A percentile compares a stretch with the other conserved stretches of the same genome.
phyloP scores from a whole-genome alignment of 495 filamentous ascomycete species.

The Lasiosphaeria ovina region DNA sequence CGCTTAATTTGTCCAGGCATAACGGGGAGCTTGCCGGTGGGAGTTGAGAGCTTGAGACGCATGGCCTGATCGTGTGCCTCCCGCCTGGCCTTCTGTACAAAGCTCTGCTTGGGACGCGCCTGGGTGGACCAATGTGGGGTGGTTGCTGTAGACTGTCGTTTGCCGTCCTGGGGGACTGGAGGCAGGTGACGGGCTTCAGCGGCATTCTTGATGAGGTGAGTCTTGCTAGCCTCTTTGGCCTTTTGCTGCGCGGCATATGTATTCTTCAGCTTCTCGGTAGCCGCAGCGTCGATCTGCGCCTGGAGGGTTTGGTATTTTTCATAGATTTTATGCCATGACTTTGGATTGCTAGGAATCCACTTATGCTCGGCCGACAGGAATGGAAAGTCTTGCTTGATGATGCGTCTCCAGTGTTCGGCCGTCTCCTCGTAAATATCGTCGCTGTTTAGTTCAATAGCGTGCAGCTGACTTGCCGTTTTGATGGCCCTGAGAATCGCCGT shows the following conservation, averaged over 20 bases:
- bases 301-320: constrained; percentile 39
- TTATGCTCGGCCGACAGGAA: constrained; percentile 20
- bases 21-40: constrained; percentile 23
- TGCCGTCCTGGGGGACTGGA: constrained; percentile 9
- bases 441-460: constrained; percentile 31
- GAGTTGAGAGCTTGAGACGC: constrained; percentile 25
- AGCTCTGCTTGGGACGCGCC: constrained; percentile 14
- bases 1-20: constrained; percentile 29
- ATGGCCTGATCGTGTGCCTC: constrained; percentile 13
- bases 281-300: constrained; percentile 49
- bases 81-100: constrained; percentile 18
- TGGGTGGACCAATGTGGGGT: constrained; percentile 5
- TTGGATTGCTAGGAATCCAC: constrained; percentile 32
- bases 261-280: constrained; percentile 41
- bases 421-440: constrained; percentile 36
- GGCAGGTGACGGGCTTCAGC: constrained; percentile 24
- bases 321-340: constrained; percentile 39
- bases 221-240: constrained; percentile 29
- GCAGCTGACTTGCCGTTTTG: constrained; percentile 34
- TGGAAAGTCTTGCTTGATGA: constrained; percentile 37
- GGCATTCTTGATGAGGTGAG: constrained; percentile 23
- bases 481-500: constrained; percentile 31
- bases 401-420: constrained; percentile 35
- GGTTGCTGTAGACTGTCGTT: not conserved
- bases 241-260: constrained; percentile 28